Conservation (phyloP, 2,329 filamentous ascomycete species). For the Zasmidium angulare region DNA sequence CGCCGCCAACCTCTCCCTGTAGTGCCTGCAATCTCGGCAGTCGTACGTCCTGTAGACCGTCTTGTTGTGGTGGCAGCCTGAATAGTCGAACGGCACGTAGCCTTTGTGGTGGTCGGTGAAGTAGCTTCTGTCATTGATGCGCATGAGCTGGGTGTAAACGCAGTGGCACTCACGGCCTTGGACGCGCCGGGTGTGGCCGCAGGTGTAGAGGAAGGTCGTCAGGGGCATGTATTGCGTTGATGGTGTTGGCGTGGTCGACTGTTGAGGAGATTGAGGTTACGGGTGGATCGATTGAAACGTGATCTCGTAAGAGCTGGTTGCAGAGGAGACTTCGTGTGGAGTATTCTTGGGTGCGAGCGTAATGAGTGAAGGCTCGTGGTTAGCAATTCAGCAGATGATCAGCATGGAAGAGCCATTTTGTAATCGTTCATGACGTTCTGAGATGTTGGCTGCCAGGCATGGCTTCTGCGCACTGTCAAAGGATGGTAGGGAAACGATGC, state of each 20-base stretch:
- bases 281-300: no score
- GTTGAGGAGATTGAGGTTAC: background rate
- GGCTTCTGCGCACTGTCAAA: background rate
- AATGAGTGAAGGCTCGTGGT: background rate
- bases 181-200: conserved; percentile 23
- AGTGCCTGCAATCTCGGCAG: conserved; percentile 12
- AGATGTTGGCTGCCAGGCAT: background rate
- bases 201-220: conserved; percentile 25
- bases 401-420: background rate
- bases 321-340: no score
- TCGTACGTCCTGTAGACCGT: conserved; percentile 9
- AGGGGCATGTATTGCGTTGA: conserved; percentile 20
- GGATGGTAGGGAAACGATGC: background rate
- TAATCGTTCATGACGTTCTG: background rate
- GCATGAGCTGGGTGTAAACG: conserved; percentile 23
- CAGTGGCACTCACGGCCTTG: conserved; percentile 26
- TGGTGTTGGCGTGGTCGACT: background rate
- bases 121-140: conserved; percentile 20
- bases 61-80: conserved; percentile 17
- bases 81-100: conserved; percentile 21
- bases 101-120: conserved; percentile 9
- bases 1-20: conserved; percentile 4
- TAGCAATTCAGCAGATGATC: background rate
- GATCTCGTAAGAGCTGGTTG: no score
- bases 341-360: background rate